Evolutionary conservation across 805 yeast genomes (phyloP), one percentile per base, ranked within the genome.

Genomic region (Blastobotrys mokoenaii): DNA sequence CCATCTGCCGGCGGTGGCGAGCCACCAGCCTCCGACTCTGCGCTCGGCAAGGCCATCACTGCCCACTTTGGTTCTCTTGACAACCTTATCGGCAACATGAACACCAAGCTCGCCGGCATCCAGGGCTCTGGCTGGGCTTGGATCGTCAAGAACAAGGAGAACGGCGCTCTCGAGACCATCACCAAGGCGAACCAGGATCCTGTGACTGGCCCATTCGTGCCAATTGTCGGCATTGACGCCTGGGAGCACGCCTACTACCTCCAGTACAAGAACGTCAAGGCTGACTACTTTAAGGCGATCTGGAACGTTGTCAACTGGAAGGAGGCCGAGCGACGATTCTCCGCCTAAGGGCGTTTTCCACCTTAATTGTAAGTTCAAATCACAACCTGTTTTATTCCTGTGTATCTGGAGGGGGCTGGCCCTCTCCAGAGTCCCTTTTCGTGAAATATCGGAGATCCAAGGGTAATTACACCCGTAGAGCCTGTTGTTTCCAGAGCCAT

Each of bases 91-190:
- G 57, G 67, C 35, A 59, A 74, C 48, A 77, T 89, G 54, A 87
- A 86, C 66, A 56, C 75, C 43, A 76, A 79, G 62, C 69, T 87
- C 58, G 94, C 95, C 32, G 93, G 93, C 47, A 75, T 87, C 57
- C 96, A 87, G 69, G 96, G 96, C 62, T 83, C 95, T 4, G 96
- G 96, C 39, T 87, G 96, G 96, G 93, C 93, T 29, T 87, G 89
- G 72, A 71, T 87, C 52, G 94, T 80, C 57, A 84, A 83, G 76
- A 83, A 86, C 73, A 72, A 76, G 61, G 80, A 74, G 50, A 62
- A 59, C 55, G 85, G 84, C 55, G 77, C 81, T 41, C 64, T 87
- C 56, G 94, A 84, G 53, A 82, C 87, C 46, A 82, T 85, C 46
- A 84, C 84, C 64, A 83, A 85, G 55, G 71, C 78, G 55, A 87